These are phyloP conservation scores for Trichoderma pleuroti DNA, from an alignment of 2,329 filamentous ascomycete species.

Conservation along the genomic window DNA sequence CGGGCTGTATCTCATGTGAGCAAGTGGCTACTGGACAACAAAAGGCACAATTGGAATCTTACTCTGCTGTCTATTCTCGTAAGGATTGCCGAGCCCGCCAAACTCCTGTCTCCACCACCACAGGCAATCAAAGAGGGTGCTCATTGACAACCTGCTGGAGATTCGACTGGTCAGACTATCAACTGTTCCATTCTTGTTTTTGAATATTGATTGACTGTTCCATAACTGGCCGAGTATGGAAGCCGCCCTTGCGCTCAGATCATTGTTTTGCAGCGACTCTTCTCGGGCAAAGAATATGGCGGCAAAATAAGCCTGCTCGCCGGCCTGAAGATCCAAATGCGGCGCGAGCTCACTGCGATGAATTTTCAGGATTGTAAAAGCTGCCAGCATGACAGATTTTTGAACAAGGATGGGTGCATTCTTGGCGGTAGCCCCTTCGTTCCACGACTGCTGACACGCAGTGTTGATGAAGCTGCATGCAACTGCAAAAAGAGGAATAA, in stretches of 20 bases:
- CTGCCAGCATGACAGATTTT: conserved; percentile 41
- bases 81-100: conserved; percentile 22
- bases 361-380: conserved; percentile 47
- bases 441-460: background rate
- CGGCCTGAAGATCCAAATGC: conserved; percentile 40
- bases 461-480: background rate
- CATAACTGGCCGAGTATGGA: conserved; percentile 54
- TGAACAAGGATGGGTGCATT: background rate
- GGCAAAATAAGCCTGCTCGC: conserved; percentile 35
- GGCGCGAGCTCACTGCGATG: conserved; percentile 47
- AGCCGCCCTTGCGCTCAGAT: conserved; percentile 49
- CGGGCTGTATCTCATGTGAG: background rate
- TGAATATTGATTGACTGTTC: conserved; percentile 34
- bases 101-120: conserved; percentile 54
- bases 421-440: background rate
- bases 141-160: conserved; percentile 51
- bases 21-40: too few species aligned
- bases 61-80: conserved; percentile 16
- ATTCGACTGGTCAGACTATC: conserved; percentile 33
- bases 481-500: background rate
- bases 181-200: conserved; percentile 4
- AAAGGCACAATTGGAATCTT: background rate
- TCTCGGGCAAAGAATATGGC: background rate
- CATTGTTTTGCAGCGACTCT: conserved; percentile 41
- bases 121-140: conserved; percentile 52